Percentiles rank a stretch among this genome's conserved stretches.
These are phyloP conservation scores for Pogostemon cablin DNA, from an alignment of 257 asterid genomes.

Conservation along the genomic window DNA sequence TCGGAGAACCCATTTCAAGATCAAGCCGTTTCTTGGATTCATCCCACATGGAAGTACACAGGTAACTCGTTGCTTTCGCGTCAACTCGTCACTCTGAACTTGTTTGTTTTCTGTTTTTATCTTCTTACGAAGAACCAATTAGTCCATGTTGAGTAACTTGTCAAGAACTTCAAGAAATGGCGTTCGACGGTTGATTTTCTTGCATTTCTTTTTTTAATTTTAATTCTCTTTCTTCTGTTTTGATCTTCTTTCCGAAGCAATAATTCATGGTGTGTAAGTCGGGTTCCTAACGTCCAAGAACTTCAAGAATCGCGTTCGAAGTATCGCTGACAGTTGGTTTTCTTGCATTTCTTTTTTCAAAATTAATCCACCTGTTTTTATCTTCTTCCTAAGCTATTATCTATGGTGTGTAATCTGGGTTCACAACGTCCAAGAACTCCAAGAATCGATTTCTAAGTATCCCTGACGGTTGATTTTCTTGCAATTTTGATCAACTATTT, in stretches of 20 bases:
- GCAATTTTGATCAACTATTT: neutral
- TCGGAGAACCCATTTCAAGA: slow-evolving; percentile 46
- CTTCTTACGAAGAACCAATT: neutral
- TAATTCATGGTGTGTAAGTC: too few species aligned
- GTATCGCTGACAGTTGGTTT: neutral
- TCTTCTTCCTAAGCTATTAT: too few species aligned
- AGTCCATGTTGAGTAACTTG: neutral
- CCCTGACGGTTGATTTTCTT: neutral
- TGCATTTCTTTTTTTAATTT: neutral
- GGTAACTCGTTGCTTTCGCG: slow-evolving; percentile 39
- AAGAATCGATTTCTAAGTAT: slow-evolving; percentile 11
- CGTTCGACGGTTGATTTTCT: neutral
- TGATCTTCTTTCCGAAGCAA: too few species aligned
- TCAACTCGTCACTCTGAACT: neutral
- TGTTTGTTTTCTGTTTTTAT: neutral
- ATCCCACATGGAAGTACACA: slow-evolving; percentile 60
- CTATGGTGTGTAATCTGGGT: neutral
- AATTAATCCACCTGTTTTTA: neutral
- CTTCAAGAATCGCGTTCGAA: too few species aligned
- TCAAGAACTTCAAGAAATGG: slow-evolving; percentile 1
- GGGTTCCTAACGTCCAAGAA: too few species aligned
- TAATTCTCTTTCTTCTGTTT: too few species aligned
- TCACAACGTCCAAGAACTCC: slow-evolving; percentile 3
- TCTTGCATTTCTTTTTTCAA: neutral
- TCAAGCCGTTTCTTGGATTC: slow-evolving; percentile 64